Base-by-base conservation (phyloP, 2,329 filamentous ascomycete genomes). In the Mycosphaerelloides madeirae region DNA sequence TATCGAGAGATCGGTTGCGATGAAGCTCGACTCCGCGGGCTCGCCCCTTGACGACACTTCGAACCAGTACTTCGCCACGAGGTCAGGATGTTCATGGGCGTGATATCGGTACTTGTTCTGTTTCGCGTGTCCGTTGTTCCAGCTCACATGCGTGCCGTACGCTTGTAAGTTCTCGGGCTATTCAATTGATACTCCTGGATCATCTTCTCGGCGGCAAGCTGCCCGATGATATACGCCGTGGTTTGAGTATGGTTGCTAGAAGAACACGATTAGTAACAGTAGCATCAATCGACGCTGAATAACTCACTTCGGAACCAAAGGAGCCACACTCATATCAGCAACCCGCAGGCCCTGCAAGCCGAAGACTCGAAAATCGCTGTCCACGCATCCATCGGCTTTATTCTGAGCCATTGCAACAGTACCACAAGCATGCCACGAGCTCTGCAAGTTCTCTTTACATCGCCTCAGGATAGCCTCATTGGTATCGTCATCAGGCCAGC, bases 121-220 rank as follows among this genome's bases (percentile, higher is more conserved):
- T n/a, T n/a, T n/a, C n/a, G n/a, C n/a, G n/a, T n/a, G n/a, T n/a
- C n/a, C n/a, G n/a, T n/a, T n/a, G n/a, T n/a, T n/a, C n/a, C n/a
- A n/a, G n/a, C n/a, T n/a, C n/a, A n/a, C n/a, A n/a, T n/a, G n/a
- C n/a, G n/a, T n/a, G n/a, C n/a, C n/a, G n/a, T n/a, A n/a, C n/a
- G n/a, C n/a, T n/a, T n/a, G n/a, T n/a, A n/a, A n/a, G n/a, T n/a
- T n/a, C n/a, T n/a, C n/a, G n/a, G n/a, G n/a, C 35, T 5, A 28
- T 38, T 38, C n/a, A 51, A 33, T 11, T 28, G 20, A 29, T 45
- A 40, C 38, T 51, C 41, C n/a, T 14, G 32, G 13, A 46, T 41
- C 20, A 51, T 16, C 40, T 51, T 51, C 42, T 46, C 49, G 13
- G 42, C 45, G 1, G 46, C 46, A 6, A 42, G 45, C 25, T 48